Conservation (phyloP, 257 asterid genomes). For the Avicennia marina region DNA sequence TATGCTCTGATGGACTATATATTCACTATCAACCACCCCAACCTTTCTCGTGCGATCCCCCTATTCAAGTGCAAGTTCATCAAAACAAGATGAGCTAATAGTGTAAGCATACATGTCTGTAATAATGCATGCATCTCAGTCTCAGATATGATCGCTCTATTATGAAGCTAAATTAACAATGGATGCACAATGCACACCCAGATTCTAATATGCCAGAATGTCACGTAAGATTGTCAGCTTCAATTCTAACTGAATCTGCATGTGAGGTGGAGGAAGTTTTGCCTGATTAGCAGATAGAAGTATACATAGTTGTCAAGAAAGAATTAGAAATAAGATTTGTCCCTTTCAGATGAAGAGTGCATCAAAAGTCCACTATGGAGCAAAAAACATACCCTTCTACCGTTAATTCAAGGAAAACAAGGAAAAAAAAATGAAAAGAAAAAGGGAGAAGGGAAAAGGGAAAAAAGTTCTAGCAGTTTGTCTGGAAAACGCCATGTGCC, state of each 20-base stretch:
- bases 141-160: too few relatives aligned
- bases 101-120: not conserved
- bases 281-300: too few relatives aligned
- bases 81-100: not conserved
- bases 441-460: too few relatives aligned
- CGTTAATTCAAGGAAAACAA: not conserved
- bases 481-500: not conserved
- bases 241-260: too few relatives aligned
- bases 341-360: not conserved
- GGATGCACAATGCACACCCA: too few relatives aligned
- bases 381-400: not conserved
- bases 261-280: too few relatives aligned
- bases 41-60: conserved; percentile 88
- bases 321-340: not conserved
- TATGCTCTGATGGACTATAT: conserved; percentile 91
- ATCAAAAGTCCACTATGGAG: not conserved
- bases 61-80: conserved; percentile 27
- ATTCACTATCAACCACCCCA: conserved; percentile 94
- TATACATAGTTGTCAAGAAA: too few relatives aligned
- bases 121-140: too few relatives aligned
- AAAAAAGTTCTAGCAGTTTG: not conserved
- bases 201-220: too few relatives aligned
- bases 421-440: too few relatives aligned
- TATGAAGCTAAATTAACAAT: too few relatives aligned
- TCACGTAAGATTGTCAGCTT: too few relatives aligned